These are phyloP conservation scores for Aspergillus carlsbadensis DNA, from an alignment of 495 filamentous ascomycete species.

Conservation along the genomic window DNA sequence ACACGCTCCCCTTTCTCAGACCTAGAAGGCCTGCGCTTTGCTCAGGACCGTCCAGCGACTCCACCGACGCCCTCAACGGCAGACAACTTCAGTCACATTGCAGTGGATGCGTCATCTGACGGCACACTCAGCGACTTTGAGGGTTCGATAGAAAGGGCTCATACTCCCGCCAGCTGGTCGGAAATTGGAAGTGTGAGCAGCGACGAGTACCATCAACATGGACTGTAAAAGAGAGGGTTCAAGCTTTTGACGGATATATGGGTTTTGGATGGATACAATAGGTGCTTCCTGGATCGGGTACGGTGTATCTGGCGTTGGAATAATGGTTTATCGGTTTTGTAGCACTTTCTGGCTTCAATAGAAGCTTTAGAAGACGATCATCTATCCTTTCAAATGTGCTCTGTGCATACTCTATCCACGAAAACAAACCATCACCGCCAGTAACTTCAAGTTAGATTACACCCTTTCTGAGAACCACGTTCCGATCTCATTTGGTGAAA, in stretches of 20 bases:
- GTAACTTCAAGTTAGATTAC: too few relatives aligned
- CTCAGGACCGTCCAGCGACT: constrained; percentile 32
- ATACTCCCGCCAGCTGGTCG: constrained; percentile 73
- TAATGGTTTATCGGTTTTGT: neutral
- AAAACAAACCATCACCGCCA: too few relatives aligned
- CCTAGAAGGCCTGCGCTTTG: constrained; percentile 20
- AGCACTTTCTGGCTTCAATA: too few relatives aligned
- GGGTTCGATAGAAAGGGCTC: constrained; percentile 45
- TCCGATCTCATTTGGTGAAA: too few relatives aligned
- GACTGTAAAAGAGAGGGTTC: neutral
- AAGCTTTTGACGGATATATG: neutral
- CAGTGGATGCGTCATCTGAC: constrained; percentile 35
- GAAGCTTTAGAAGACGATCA: too few relatives aligned
- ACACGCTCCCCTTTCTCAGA: constrained; percentile 27
- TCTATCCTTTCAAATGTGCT: too few relatives aligned
- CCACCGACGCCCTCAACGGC: constrained; percentile 34
- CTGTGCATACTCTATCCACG: too few relatives aligned
- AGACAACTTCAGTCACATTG: constrained; percentile 38
- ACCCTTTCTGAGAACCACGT: too few relatives aligned
- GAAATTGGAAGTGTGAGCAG: constrained; percentile 74
- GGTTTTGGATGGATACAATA: neutral
- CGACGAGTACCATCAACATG: constrained; percentile 36
- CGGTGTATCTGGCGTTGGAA: neutral
- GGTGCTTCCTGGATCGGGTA: constrained; percentile 1
- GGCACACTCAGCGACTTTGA: constrained; percentile 69